Base-by-base conservation (phyloP, 176 grass and related monocot species). In the Typha latifolia region DNA sequence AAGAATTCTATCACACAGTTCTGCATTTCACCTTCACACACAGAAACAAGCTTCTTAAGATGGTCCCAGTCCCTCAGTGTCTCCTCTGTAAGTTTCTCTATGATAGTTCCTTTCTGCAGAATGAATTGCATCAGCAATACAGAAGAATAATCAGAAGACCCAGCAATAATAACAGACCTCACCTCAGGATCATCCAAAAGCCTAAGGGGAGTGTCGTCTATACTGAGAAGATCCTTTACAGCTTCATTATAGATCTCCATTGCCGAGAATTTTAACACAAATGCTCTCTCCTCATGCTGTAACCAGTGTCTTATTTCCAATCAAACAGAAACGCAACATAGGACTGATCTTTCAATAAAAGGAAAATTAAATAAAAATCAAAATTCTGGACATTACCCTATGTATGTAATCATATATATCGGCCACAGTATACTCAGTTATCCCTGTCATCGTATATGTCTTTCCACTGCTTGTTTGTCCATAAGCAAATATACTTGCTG, bases 381-480 rank as follows among this genome's bases (percentile, higher is more conserved):
- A 16, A 11, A 59, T 59, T 59, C 3, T 21, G 53, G 16, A 16
- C 53, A 64, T 80, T 86, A 92, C 94, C 89, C 76, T 90, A 64
- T 50, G 75, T 77, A 93, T 97, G 64, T 97, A 97, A 69, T 90
- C 94, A 34, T 97, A 97, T 75, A 97, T 93, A 74, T 97, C 94
- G 56, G 81, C 70, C 52, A 89, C 85, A 70, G 94, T 84, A 69
- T 82, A 82, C 74, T 93, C 86, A 13, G 86, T 93, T 74, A 97
- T 97, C 62, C 94, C 94, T 43, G 76, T 90, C 94, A 97, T 97
- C 37, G 94, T 97, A 70, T 97, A 93, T 62, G 94, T 97, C 68
- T 97, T 97, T 47, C 94, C 94, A 77, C 94, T 93, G 72, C 94
- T 90, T 84, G 94, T 97, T 92, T 97, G 94, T 50, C 94, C 94